These are phyloP conservation scores for Leucaena leucocephala DNA, from an alignment of 306 rosid species.

Conservation along the genomic window DNA sequence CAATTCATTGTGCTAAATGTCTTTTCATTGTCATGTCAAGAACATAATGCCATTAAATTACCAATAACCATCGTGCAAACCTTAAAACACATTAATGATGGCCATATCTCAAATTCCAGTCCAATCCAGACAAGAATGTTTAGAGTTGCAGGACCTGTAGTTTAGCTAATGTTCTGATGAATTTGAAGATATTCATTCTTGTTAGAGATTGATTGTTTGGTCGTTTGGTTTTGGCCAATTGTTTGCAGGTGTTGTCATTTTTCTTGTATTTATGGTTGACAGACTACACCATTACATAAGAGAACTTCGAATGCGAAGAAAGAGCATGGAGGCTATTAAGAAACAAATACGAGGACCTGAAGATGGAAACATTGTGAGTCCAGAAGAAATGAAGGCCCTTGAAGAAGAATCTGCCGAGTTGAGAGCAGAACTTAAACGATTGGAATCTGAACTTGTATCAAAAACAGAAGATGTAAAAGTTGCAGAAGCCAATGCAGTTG, in stretches of 20 bases:
- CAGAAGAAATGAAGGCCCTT: constrained; percentile 57
- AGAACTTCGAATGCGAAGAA: constrained; percentile 83
- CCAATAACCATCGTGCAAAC: background rate
- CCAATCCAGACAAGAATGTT: constrained; percentile 6
- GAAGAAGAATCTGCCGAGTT: constrained; percentile 58
- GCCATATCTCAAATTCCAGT: constrained; percentile 12
- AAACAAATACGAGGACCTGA: constrained; percentile 68
- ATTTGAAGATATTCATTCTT: constrained; percentile 20
- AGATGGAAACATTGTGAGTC: constrained; percentile 51
- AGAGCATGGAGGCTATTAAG: constrained; percentile 81
- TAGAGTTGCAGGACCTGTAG: background rate
- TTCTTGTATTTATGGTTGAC: constrained; percentile 85
- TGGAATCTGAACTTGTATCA: constrained; percentile 67
- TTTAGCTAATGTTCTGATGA: constrained; percentile 24
- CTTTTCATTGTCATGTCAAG: background rate
- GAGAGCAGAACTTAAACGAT: constrained; percentile 50
- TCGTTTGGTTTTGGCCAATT: constrained; percentile 29
- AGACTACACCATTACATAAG: constrained; percentile 86
- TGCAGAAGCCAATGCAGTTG: constrained; percentile 74
- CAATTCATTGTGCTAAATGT: background rate
- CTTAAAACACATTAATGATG: background rate
- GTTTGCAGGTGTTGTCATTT: constrained; percentile 72
- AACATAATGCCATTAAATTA: constrained; percentile 18
- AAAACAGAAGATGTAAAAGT: constrained; percentile 58
- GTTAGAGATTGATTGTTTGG: constrained; percentile 13